A percentile compares a stretch with the other conserved stretches of the same genome.
Conservation (phyloP, 2,329 filamentous ascomycete genomes). For the Hypomyces rosellus region DNA sequence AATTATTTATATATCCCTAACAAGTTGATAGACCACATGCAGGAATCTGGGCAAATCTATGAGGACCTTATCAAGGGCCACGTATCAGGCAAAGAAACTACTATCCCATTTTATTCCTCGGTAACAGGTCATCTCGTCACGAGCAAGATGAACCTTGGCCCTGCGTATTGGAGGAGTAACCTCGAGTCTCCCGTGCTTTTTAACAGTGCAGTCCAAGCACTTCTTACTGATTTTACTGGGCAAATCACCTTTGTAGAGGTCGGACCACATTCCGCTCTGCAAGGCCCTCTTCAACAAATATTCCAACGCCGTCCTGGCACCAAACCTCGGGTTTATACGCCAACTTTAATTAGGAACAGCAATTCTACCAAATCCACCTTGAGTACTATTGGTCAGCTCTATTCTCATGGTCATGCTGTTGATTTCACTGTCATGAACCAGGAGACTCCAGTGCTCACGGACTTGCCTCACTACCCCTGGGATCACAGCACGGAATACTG, state of each 20-base stretch:
- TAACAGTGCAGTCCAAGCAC: conserved; percentile 5
- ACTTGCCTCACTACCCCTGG: conserved; percentile 26
- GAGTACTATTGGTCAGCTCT: conserved; percentile 14
- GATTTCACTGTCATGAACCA: conserved; percentile 6
- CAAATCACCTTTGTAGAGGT: conserved; percentile 18
- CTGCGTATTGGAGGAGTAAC: conserved; percentile 13
- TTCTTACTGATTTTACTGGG: conserved; percentile 8
- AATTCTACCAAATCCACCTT: conserved; percentile 11
- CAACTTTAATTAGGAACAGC: conserved; percentile 13
- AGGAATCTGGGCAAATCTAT: conserved; percentile 5
- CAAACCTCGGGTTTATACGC: conserved; percentile 14
- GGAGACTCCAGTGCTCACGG: conserved; percentile 25
- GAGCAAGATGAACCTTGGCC: background rate
- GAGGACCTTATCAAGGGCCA: background rate
- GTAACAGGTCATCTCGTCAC: conserved; percentile 1
- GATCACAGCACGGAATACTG: conserved; percentile 15
- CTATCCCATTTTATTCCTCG: conserved; percentile 7
- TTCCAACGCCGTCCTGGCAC: conserved; percentile 4
- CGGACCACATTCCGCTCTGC: conserved; percentile 21
- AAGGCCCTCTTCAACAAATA: conserved; percentile 20
- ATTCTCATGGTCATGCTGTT: conserved; percentile 10
- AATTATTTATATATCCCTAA: too few relatives aligned
- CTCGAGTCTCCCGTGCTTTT: conserved; percentile 13
- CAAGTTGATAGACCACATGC: conserved; percentile 33
- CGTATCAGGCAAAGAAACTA: background rate